Base-by-base conservation (phyloP, 768 basidiomycete genomes). In the Naganishia vishniacii region DNA sequence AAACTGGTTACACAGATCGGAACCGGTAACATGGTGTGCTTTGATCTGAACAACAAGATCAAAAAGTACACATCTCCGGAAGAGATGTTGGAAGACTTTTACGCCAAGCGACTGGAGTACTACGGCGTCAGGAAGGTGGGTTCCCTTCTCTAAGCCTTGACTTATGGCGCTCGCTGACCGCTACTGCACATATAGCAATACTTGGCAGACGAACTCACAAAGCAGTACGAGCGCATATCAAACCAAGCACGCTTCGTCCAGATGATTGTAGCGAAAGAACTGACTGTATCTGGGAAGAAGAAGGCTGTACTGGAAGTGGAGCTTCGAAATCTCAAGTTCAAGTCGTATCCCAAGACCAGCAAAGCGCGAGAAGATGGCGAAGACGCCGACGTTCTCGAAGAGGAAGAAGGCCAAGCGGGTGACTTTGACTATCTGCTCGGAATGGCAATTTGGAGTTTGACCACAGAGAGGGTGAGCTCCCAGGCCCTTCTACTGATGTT, bases 21-120 rank as follows among this genome's bases (percentile, higher is more conserved):
- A 76, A 95, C 91, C 16, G 83, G 84, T 75, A 99, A 99, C 80
- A 98, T 99, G 95, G 95, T 98, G 18, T 92, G 91, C 78, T 99
- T 99, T 77, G 94, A 99, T 78, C 84, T 89, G 65, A 88, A 93
- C 18, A 87, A 90, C 70, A 95, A 94, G 81, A 94, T 99, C 80
- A 91, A 86, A 80, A 93, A 86, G 78, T 98, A 97, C 76, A 80
- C 83, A 18, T 83, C 86, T 0, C 85, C 95, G 0, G 95, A 98
- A 73, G 88, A 92, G 69, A 89, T 99, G 59, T 77, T 98, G 47
- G 86, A 89, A 67, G 93, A 95, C 41, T 99, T 95, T 75, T 99
- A 89, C 74, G 88, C 89, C 28, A 80, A 85, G 62, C 85, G 95
- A 16, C 79, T 99, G 67, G 85, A 88, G 28, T 91, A 84, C 78